A percentile compares a stretch with the other conserved stretches of the same genome.
Evolutionary conservation across 768 basidiomycete species (phyloP).

Genomic region (Pisolithus microcarpus): DNA sequence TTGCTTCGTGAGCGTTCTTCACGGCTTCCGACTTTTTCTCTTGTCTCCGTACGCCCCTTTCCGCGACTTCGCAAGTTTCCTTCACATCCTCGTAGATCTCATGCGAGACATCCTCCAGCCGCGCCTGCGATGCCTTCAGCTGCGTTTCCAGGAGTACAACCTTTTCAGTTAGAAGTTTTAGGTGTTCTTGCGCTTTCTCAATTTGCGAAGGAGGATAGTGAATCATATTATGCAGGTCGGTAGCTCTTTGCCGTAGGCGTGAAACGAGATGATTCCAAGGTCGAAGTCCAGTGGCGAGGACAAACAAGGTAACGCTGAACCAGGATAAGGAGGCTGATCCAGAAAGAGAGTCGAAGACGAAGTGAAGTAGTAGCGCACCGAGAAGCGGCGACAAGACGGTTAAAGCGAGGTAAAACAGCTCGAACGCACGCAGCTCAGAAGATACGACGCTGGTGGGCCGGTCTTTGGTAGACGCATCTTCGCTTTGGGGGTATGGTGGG

Average conservation of each 20-base stretch:
- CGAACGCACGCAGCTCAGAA: conserved; percentile 53
- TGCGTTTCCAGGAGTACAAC: conserved; percentile 43
- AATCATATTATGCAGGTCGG: conserved; percentile 55
- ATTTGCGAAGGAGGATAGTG: conserved; percentile 45
- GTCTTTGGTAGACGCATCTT: conserved; percentile 29
- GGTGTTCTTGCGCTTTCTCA: conserved; percentile 19
- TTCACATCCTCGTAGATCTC: conserved; percentile 58
- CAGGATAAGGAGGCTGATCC: conserved; percentile 63
- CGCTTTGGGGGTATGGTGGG: conserved; percentile 17
- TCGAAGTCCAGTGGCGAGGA: conserved; percentile 71
- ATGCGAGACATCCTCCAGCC: conserved; percentile 37
- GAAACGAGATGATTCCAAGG: conserved; percentile 71
- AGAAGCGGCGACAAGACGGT: conserved; percentile 60
- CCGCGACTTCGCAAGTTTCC: conserved; percentile 46
- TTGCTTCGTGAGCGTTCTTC: conserved; percentile 26
- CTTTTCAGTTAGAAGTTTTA: conserved; percentile 34
- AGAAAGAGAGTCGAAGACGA: conserved; percentile 44
- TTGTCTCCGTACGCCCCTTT: conserved; percentile 42
- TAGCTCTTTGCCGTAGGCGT: conserved; percentile 55
- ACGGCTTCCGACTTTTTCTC: conserved; percentile 41
- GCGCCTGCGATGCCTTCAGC: conserved; percentile 35
- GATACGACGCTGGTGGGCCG: conserved; percentile 38
- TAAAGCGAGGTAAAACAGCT: conserved; percentile 56
- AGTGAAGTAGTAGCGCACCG: conserved; percentile 61
- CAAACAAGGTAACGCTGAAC: conserved; percentile 74